phyloP scores from a whole-genome alignment of 2,329 filamentous ascomycete species.

The Stachybotrys elegans region DNA sequence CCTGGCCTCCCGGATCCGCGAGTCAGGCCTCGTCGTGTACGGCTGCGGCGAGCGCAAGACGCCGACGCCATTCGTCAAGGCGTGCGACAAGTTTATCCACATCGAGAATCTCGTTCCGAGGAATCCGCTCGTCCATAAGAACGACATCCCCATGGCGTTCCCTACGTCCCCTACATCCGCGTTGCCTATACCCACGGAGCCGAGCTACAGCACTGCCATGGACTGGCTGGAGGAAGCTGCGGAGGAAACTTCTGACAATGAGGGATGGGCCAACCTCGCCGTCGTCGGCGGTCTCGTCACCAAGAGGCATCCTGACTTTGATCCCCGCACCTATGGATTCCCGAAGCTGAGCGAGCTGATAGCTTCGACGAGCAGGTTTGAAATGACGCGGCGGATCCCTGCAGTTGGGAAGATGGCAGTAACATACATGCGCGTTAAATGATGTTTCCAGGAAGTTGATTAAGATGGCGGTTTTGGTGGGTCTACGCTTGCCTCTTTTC shows the following conservation, averaged over 20 bases:
- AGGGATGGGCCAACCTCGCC: conserved; percentile 23
- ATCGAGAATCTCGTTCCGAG: conserved; percentile 13
- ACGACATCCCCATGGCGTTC: not conserved
- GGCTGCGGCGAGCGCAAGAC: conserved; percentile 28
- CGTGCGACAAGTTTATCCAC: conserved; percentile 29
- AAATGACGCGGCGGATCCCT: conserved; percentile 2
- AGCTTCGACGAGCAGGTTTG: not conserved
- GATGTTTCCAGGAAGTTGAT: too few relatives aligned
- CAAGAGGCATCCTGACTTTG: conserved; percentile 23
- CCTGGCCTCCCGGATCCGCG: conserved; percentile 26
- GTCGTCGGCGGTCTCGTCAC: conserved; percentile 18
- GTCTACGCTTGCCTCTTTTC: too few relatives aligned
- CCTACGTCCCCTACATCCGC: not conserved
- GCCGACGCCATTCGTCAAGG: conserved; percentile 23
- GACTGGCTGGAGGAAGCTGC: conserved; percentile 12
- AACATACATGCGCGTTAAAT: conserved; percentile 5
- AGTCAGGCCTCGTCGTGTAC: conserved; percentile 24
- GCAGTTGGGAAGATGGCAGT: conserved; percentile 2
- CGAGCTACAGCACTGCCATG: not conserved
- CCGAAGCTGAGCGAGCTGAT: conserved; percentile 16
- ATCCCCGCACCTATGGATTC: conserved; percentile 21
- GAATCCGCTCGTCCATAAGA: not conserved
- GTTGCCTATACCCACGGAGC: not conserved
- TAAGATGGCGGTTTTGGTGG: too few relatives aligned
- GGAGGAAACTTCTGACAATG: conserved; percentile 13